Percentiles rank a stretch among this genome's conserved stretches.
phyloP scores from a whole-genome alignment of 192 early-diverging fungal species.

The Backusella westeae region DNA sequence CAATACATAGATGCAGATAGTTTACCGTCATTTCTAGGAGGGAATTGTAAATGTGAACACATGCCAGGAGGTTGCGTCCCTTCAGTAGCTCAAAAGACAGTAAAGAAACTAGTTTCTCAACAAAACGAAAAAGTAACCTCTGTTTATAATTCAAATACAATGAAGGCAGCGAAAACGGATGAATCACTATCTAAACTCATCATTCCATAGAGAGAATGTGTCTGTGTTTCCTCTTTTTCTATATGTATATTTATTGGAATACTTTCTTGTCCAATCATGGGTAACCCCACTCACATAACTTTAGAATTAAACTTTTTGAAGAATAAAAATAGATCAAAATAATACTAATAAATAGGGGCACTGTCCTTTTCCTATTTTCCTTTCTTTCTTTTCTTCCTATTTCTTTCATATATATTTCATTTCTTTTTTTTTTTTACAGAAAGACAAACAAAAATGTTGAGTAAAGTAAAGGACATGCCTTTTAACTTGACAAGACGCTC shows the following conservation, averaged over 20 bases:
- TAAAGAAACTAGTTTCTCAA: not conserved
- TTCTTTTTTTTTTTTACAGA: not conserved
- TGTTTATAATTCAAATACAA: constrained; percentile 13
- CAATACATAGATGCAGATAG: constrained; percentile 63
- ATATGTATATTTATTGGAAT: not conserved
- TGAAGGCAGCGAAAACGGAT: constrained; percentile 7
- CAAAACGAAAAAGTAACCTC: constrained; percentile 1
- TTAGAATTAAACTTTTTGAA: not conserved
- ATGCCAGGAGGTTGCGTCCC: constrained; percentile 62
- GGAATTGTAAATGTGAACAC: constrained; percentile 66
- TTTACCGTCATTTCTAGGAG: constrained; percentile 66
- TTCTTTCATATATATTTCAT: not conserved
- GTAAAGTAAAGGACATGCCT: not conserved
- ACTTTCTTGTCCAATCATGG: not conserved
- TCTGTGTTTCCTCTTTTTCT: not conserved
- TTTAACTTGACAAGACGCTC: not conserved
- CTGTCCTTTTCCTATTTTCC: not conserved
- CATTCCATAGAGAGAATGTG: not conserved
- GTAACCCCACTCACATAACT: not conserved
- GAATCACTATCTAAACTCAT: not conserved
- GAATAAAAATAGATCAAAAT: not conserved
- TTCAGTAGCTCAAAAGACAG: not conserved
- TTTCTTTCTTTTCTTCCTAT: not conserved
- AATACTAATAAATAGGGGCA: not conserved
- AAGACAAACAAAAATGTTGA: not conserved